These are phyloP conservation scores for Ustilago nuda DNA, from an alignment of 1,284 basidiomycete genomes.

Conservation along the genomic window DNA sequence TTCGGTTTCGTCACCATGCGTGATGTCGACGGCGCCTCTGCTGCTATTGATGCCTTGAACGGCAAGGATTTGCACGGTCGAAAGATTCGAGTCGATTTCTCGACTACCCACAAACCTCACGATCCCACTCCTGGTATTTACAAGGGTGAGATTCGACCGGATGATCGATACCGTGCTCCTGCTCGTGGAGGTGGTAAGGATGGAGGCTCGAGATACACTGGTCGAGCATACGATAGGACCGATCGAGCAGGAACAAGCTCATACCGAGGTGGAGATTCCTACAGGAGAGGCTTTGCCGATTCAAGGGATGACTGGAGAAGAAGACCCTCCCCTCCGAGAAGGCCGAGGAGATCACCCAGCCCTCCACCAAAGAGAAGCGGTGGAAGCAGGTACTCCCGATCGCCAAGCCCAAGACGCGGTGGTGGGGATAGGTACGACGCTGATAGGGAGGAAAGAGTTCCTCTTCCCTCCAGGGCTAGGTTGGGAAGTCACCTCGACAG, in stretches of 20 bases:
- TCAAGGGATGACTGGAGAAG: constrained; percentile 57
- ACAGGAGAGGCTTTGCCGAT: constrained; percentile 42
- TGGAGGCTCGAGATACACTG: constrained; percentile 29
- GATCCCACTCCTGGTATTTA: constrained; percentile 97
- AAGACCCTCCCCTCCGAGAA: constrained; percentile 41
- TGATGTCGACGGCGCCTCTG: constrained; percentile 83
- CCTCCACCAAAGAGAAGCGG: constrained; percentile 27
- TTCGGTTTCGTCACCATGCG: constrained; percentile 98
- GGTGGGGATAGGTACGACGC: constrained; percentile 22
- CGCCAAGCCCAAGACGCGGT: constrained; percentile 40
- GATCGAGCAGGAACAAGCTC: constrained; percentile 25
- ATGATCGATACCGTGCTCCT: constrained; percentile 51
- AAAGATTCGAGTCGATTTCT: constrained; percentile 95
- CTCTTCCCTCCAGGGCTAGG: constrained; percentile 30
- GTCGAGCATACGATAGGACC: constrained; percentile 35
- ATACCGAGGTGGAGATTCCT: constrained; percentile 42
- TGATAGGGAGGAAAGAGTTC: constrained; percentile 37
- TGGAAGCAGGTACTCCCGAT: constrained; percentile 41
- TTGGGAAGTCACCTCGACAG: constrained; percentile 53
- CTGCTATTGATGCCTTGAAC: constrained; percentile 90
- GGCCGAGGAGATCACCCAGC: constrained; percentile 42
- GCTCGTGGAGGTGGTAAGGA: constrained; percentile 12
- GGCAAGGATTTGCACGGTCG: constrained; percentile 96
- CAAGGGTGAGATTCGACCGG: constrained; percentile 65
- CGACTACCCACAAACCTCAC: constrained; percentile 91